A percentile compares a stretch with the other conserved stretches of the same genome.
phyloP scores from a whole-genome alignment of 768 basidiomycete species.

The Suillus brevipes region DNA sequence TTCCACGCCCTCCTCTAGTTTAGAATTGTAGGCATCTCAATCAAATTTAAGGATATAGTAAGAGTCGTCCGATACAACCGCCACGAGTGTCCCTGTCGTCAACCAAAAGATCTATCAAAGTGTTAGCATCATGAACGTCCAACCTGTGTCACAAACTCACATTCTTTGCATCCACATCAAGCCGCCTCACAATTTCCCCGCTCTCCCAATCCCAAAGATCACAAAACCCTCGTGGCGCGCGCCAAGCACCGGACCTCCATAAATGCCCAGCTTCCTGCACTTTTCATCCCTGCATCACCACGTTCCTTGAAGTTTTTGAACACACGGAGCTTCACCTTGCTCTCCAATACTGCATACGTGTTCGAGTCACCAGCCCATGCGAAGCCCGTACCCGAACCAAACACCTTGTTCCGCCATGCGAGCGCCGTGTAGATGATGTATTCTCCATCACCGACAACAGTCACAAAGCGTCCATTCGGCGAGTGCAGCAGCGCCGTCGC shows the following conservation, averaged over 20 bases:
- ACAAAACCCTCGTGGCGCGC: conserved; percentile 89
- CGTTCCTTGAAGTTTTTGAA: conserved; percentile 95
- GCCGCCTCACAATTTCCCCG: conserved; percentile 88
- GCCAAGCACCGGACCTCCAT: conserved; percentile 84
- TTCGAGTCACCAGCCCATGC: conserved; percentile 97
- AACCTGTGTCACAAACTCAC: conserved; percentile 44
- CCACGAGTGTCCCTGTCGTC: conserved; percentile 83
- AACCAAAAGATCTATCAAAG: conserved; percentile 82
- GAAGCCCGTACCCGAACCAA: conserved; percentile 88
- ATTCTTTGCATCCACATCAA: conserved; percentile 93
- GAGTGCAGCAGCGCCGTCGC: conserved; percentile 83
- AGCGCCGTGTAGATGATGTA: conserved; percentile 98
- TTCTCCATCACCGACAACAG: conserved; percentile 96
- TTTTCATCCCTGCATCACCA: conserved; percentile 67
- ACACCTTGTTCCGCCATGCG: conserved; percentile 98
- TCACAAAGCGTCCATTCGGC: conserved; percentile 96
- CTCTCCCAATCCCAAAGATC: conserved; percentile 99
- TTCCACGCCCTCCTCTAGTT: conserved; percentile 72
- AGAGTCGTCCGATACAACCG: conserved; percentile 84
- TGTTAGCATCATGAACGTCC: conserved; percentile 29
- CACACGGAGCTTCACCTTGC: conserved; percentile 75
- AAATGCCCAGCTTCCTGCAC: conserved; percentile 79
- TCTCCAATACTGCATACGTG: conserved; percentile 94
- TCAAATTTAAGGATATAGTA: conserved; percentile 93
- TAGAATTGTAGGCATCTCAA: conserved; percentile 80